These are phyloP conservation scores for Cyphellophora europaea DNA, from an alignment of 2,329 filamentous ascomycete species.

Conservation along the genomic window DNA sequence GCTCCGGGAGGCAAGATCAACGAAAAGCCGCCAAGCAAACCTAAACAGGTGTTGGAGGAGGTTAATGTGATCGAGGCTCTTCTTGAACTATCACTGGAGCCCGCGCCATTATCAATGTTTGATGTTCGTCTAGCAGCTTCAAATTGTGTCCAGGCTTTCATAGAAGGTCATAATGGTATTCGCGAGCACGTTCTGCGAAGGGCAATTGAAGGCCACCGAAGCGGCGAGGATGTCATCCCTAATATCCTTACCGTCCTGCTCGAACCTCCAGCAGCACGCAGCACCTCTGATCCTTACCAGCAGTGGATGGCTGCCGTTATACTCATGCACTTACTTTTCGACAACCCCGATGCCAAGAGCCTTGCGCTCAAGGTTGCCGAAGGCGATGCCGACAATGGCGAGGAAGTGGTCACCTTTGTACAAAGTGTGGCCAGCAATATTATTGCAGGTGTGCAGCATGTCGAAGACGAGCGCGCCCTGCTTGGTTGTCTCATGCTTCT, in stretches of 20 bases:
- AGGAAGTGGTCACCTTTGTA: conserved; percentile 91
- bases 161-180: conserved; percentile 71
- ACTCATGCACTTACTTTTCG: conserved; percentile 74
- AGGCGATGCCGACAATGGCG: conserved; percentile 77
- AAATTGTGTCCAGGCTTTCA: conserved; percentile 88
- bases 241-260: conserved; percentile 83
- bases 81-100: conserved; percentile 68
- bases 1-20: conserved; percentile 1
- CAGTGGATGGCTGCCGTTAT: conserved; percentile 84
- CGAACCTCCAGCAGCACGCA: conserved; percentile 50
- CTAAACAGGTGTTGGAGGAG: conserved; percentile 7
- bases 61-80: conserved; percentile 86
- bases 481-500: conserved; percentile 86
- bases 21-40: conserved; percentile 6
- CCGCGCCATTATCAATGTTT: conserved; percentile 58
- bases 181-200: conserved; percentile 75
- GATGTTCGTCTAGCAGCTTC: conserved; percentile 77
- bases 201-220: conserved; percentile 78
- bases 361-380: conserved; percentile 75
- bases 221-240: conserved; percentile 68
- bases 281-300: conserved; percentile 71
- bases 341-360: conserved; percentile 69
- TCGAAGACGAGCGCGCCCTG: conserved; percentile 67
- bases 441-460: conserved; percentile 65
- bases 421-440: conserved; percentile 81